Base-by-base conservation (phyloP, 2,329 filamentous ascomycete genomes). In the Neoarthrinium moseri region DNA sequence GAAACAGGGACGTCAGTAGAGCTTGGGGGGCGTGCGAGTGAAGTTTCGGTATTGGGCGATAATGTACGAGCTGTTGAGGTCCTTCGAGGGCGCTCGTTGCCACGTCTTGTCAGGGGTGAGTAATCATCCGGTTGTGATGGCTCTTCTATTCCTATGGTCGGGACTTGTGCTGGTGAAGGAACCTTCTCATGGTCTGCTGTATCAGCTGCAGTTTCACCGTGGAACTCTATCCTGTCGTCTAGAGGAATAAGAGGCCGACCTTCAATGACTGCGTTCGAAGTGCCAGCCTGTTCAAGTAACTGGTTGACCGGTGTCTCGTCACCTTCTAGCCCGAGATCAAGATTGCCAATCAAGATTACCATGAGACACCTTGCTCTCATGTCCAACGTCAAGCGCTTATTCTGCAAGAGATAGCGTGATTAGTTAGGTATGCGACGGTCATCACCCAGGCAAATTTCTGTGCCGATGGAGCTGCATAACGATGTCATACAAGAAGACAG, bases 311-410 rank as follows among this genome's bases (percentile, higher is more conserved):
- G 22, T 18, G 17, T 24, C 15, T 40, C 24, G 2, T 21, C 37
- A 7, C 30, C 24, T 3, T 40, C 37, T 10, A 40, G 13, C 6
- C 23, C 37, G 7, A 40, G 18, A 17, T 40, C 37, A 10, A 40
- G 37, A n/a, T 40, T 40, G 11, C 37, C 37, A 17, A 40, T 40
- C 6, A 40, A 24, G 11, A 40, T 24, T n/a, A 30, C 37, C 37
- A 40, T 40, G 5, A 40, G 37, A 29, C 37, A 40, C 11, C 37
- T 23, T 18, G 37, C 37, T 20, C 37, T 40, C 37, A 40, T 40
- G 18, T 40, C 37, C 4, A 40, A 15, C 3, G 37, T 40, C 3
- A 40, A 26, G 20, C 15, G 37, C 21, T 40, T 40, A 12, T 40
- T 40, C 37, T 40, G 15, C 2, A 21, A 4, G 4, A 18, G n/a